phyloP scores from a whole-genome alignment of 805 yeast genomes.

The Blastobotrys mokoenaii region DNA sequence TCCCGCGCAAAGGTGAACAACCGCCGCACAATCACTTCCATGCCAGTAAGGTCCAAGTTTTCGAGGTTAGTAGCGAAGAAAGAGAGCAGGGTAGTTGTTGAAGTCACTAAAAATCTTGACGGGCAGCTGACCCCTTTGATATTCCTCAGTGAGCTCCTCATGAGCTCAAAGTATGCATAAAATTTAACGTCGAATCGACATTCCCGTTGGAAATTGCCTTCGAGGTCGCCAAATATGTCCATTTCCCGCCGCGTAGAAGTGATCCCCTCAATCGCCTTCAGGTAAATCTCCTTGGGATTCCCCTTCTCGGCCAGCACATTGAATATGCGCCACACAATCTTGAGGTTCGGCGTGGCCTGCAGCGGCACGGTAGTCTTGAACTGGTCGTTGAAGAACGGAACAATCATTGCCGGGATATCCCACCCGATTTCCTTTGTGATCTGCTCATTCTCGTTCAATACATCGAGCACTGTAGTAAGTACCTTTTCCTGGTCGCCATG shows the following conservation, averaged over 20 bases:
- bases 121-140: conserved; percentile 61
- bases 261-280: conserved; percentile 63
- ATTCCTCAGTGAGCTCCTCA: conserved; percentile 47
- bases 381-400: conserved; percentile 42
- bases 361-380: conserved; percentile 7
- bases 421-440: conserved; percentile 70
- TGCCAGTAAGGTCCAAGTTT: conserved; percentile 24
- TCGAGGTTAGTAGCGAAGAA: conserved; percentile 38
- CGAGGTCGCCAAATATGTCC: conserved; percentile 17
- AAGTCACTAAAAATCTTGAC: conserved; percentile 67
- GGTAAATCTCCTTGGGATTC: conserved; percentile 70
- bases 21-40: conserved; percentile 48
- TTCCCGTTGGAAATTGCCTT: conserved; percentile 12
- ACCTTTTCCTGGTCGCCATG: conserved; percentile 43
- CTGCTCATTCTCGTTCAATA: conserved; percentile 39
- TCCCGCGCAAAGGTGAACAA: conserved; percentile 49
- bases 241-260: conserved; percentile 14
- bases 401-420: conserved; percentile 73
- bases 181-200: conserved; percentile 44
- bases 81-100: conserved; percentile 49
- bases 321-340: conserved; percentile 40
- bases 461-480: conserved; percentile 37
- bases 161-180: conserved; percentile 59
- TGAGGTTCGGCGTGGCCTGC: conserved; percentile 8
- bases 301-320: conserved; percentile 60